phyloP scores from a whole-genome alignment of 2,329 filamentous ascomycete species.

The Amylocarpus encephaloides region DNA sequence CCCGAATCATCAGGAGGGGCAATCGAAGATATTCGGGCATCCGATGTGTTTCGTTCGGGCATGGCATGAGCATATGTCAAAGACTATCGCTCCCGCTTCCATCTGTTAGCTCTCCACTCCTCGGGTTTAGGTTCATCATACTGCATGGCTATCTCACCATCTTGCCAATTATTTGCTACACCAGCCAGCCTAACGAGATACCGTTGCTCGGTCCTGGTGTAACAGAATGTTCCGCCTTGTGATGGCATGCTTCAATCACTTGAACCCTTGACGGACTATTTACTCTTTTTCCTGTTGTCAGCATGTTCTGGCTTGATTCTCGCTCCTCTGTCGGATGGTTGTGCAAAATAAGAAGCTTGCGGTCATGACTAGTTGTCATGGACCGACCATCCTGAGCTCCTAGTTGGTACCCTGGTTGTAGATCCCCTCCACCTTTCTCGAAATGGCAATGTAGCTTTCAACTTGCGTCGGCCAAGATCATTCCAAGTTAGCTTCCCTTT shows the following conservation, averaged over 20 bases:
- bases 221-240: background rate
- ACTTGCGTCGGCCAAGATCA: background rate
- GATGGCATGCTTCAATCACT: background rate
- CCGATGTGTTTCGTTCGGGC: too few relatives aligned
- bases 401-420: background rate
- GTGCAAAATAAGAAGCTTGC: background rate
- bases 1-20: background rate
- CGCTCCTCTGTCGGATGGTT: background rate
- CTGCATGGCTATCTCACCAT: background rate
- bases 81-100: too few relatives aligned
- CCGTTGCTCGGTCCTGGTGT: background rate
- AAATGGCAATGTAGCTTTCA: background rate
- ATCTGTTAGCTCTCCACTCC: too few relatives aligned
- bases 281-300: background rate
- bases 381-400: background rate
- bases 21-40: background rate
- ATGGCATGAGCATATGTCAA: too few relatives aligned
- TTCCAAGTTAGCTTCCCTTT: conserved; percentile 3
- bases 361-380: background rate
- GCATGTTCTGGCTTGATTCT: background rate
- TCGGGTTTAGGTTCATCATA: background rate
- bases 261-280: background rate
- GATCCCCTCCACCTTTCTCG: background rate
- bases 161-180: background rate
- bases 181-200: too few relatives aligned